Evolutionary conservation across 2,329 filamentous ascomycete species (phyloP).

Genomic region (Stemphylium vesicarium): DNA sequence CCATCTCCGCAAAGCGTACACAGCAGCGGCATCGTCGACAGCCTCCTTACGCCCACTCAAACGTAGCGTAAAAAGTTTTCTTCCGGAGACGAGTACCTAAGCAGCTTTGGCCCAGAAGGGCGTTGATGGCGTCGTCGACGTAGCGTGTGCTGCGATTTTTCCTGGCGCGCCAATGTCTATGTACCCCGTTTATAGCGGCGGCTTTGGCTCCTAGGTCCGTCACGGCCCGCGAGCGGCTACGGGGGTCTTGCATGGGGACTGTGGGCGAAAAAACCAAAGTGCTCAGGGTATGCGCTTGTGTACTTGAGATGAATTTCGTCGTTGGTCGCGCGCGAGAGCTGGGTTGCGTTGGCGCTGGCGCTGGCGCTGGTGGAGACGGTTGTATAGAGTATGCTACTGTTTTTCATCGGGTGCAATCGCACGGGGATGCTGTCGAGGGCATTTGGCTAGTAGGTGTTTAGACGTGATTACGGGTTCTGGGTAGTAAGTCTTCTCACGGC

Average conservation of each 20-base stretch:
- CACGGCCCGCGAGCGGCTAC: background rate
- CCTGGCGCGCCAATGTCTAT: background rate
- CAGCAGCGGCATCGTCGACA: background rate
- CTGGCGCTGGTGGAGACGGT: background rate
- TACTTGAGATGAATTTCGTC: background rate
- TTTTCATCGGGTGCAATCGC: background rate
- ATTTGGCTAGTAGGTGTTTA: background rate
- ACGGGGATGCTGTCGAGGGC: background rate
- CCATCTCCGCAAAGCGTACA: background rate
- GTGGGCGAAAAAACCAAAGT: slow-evolving; percentile 2
- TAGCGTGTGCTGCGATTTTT: background rate
- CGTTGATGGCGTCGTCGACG: background rate
- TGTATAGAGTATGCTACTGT: background rate
- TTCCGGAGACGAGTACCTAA: background rate
- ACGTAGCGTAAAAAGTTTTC: no score
- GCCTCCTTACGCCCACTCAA: background rate
- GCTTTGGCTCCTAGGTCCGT: background rate
- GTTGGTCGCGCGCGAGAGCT: background rate
- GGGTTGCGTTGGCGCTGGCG: background rate
- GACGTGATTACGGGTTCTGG: background rate
- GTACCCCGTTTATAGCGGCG: background rate
- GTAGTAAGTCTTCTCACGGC: background rate
- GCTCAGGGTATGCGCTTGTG: background rate
- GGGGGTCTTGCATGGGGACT: background rate
- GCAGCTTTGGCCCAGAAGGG: background rate